Evolutionary conservation across 805 yeast species (phyloP).

Genomic region (Starmerella scarabaei): DNA sequence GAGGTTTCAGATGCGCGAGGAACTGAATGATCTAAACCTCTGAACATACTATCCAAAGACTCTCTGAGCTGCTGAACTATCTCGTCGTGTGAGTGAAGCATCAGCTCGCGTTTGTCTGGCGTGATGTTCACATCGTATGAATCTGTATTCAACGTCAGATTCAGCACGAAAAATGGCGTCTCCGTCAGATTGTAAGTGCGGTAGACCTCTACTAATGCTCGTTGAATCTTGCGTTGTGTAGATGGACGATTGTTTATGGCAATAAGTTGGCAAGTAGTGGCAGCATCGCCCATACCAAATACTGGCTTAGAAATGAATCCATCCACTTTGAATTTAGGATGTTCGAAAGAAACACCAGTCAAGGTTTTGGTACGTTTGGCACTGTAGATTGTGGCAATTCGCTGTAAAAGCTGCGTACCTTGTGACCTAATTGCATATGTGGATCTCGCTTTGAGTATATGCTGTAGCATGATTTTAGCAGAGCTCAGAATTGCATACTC

Average conservation of each 20-base stretch:
- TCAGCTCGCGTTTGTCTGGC: constrained; percentile 72
- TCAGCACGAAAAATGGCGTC: constrained; percentile 53
- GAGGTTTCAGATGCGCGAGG: constrained; percentile 21
- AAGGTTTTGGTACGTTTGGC: constrained; percentile 49
- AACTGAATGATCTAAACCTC: constrained; percentile 28
- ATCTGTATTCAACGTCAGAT: constrained; percentile 40
- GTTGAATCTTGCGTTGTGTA: constrained; percentile 38
- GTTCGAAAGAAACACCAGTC: constrained; percentile 33
- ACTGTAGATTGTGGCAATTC: constrained; percentile 60
- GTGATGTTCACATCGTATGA: constrained; percentile 70
- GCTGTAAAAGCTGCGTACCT: constrained; percentile 36
- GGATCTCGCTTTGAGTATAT: constrained; percentile 28
- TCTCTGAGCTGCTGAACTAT: constrained; percentile 44
- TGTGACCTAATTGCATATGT: constrained; percentile 29
- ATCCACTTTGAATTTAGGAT: constrained; percentile 1
- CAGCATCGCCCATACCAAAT: constrained; percentile 62
- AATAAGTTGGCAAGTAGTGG: constrained; percentile 62
- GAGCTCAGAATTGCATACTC: constrained; percentile 52
- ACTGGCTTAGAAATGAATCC: constrained; percentile 70
- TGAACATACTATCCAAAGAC: constrained; percentile 38
- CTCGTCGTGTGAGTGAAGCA: constrained; percentile 53
- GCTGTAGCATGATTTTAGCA: constrained; percentile 48
- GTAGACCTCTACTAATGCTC: constrained; percentile 60
- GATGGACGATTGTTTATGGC: constrained; percentile 72
- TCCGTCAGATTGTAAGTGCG: constrained; percentile 59